Percentiles rank a stretch among this genome's conserved stretches.
phyloP scores from a whole-genome alignment of 2,329 filamentous ascomycete species.

The Aspergillus flavus region DNA sequence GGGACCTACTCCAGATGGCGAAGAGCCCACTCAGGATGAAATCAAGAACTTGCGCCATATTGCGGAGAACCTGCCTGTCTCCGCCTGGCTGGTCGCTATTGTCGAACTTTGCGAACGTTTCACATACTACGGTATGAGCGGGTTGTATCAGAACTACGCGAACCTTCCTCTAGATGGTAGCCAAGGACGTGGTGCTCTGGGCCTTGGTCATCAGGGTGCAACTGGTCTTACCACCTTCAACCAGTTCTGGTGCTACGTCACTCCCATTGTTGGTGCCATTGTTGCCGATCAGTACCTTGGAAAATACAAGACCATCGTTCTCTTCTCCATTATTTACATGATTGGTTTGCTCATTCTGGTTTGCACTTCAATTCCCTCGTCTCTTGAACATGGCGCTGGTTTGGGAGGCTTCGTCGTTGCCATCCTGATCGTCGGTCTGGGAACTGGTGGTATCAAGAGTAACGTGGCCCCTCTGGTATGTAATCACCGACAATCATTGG shows the following conservation, averaged over 20 bases:
- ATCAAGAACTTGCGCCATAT: constrained; percentile 54
- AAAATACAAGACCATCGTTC: constrained; percentile 62
- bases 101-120: constrained; percentile 63
- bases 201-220: constrained; percentile 48
- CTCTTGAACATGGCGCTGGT: constrained; percentile 54
- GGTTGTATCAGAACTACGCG: constrained; percentile 61
- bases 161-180: constrained; percentile 44
- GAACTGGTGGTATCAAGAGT: constrained; percentile 71
- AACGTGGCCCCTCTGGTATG: constrained; percentile 57
- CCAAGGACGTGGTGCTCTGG: constrained; percentile 44
- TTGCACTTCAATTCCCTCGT: constrained; percentile 55
- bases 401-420: constrained; percentile 59
- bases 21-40: constrained; percentile 58
- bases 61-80: constrained; percentile 57
- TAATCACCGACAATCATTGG: not conserved
- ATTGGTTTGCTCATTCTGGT: constrained; percentile 58
- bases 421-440: constrained; percentile 65
- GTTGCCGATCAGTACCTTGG: constrained; percentile 64
- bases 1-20: constrained; percentile 47
- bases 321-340: constrained; percentile 62
- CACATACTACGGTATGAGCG: constrained; percentile 59
- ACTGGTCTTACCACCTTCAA: constrained; percentile 57
- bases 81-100: constrained; percentile 59
- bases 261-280: constrained; percentile 61
- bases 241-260: constrained; percentile 60